Percentiles rank a stretch among this genome's conserved stretches.
phyloP scores from a whole-genome alignment of 495 filamentous ascomycete genomes.

The Usnea hakonensis region DNA sequence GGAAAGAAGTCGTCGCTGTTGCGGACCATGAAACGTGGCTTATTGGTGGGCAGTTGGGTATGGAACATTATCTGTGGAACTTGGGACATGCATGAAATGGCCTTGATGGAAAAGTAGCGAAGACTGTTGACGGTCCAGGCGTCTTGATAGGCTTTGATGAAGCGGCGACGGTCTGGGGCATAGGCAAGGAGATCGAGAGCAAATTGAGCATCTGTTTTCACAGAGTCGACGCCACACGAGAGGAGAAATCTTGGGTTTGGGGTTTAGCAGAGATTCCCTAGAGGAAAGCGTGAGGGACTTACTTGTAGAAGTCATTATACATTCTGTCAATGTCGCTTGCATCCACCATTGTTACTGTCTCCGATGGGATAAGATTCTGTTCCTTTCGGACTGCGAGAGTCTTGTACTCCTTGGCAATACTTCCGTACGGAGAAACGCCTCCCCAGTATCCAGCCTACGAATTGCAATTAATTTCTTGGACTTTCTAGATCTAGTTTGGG shows the following conservation, averaged over 20 bases:
- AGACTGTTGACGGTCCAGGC: slow-evolving; percentile 75
- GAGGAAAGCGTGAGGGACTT: neutral
- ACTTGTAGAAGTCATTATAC: slow-evolving; percentile 82
- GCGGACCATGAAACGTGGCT: slow-evolving; percentile 60
- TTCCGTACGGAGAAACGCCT: slow-evolving; percentile 64
- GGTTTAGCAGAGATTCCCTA: neutral
- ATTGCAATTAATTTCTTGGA: neutral
- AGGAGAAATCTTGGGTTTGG: slow-evolving; percentile 50
- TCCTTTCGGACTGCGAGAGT: slow-evolving; percentile 56
- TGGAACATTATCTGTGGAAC: slow-evolving; percentile 77
- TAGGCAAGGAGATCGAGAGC: slow-evolving; percentile 68
- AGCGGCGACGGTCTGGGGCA: slow-evolving; percentile 55
- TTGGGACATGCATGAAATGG: slow-evolving; percentile 90
- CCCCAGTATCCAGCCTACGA: slow-evolving; percentile 76
- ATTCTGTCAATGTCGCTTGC: slow-evolving; percentile 63
- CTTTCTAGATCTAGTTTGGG: neutral
- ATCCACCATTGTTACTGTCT: slow-evolving; percentile 65
- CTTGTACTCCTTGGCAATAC: slow-evolving; percentile 69
- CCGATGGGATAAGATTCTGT: slow-evolving; percentile 47
- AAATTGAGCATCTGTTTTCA: slow-evolving; percentile 89
- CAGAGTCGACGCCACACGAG: slow-evolving; percentile 61
- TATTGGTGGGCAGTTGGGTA: slow-evolving; percentile 66
- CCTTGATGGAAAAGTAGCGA: slow-evolving; percentile 64
- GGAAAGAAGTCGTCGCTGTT: slow-evolving; percentile 97
- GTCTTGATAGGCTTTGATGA: slow-evolving; percentile 71